Base-by-base conservation (phyloP, 2,329 filamentous ascomycete species). In the Colletotrichum truncatum region DNA sequence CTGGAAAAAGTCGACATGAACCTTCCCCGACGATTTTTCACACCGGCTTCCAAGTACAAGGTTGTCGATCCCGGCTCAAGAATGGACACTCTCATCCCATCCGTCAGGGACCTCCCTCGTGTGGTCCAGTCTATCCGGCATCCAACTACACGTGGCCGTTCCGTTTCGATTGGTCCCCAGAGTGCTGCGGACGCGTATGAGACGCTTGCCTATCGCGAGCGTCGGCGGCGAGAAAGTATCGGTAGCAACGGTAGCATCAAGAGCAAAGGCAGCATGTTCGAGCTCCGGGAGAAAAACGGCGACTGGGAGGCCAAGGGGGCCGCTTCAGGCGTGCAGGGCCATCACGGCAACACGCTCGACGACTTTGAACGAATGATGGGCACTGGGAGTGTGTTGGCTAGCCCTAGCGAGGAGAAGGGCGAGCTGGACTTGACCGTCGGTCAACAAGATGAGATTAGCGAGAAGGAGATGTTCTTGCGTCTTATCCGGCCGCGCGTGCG, bases 181-280 rank as follows among this genome's bases (percentile, higher is more conserved):
- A 98, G 94, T 46, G 94, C 94, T 66, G 96, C 96, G 2, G 96
- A 99, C 79, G 96, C 94, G 23, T 97, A 98, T 79, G 96, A 99
- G 81, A 93, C 94, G 18, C 84, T 99, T 51, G 96, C 95, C 6
- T 97, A 97, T 74, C 90, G 95, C 18, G 93, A 97, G 73, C 79
- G 85, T 21, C 80, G 82, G 61, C 78, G 86, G 28, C 76, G 85
- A 30, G 86, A 89, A 78, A 85, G 86, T 75, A 76, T 87, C 41
- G 75, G 80, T 62, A 85, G 85, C 73, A 83, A 86, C 58, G 77
- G 79, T n/a, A 82, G 80, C 66, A 59, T 85, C 32, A 78, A 77
- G 68, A 80, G 77, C 69, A 84, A 80, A 71, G 71, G 73, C 18
- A 85, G 82, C 69, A 72, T 81, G 48, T 68, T 74, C 38, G 82